A percentile compares a stretch with the other conserved stretches of the same genome.
Evolutionary conservation across 768 basidiomycete genomes (phyloP).

Genomic region (Hericium coralloides): DNA sequence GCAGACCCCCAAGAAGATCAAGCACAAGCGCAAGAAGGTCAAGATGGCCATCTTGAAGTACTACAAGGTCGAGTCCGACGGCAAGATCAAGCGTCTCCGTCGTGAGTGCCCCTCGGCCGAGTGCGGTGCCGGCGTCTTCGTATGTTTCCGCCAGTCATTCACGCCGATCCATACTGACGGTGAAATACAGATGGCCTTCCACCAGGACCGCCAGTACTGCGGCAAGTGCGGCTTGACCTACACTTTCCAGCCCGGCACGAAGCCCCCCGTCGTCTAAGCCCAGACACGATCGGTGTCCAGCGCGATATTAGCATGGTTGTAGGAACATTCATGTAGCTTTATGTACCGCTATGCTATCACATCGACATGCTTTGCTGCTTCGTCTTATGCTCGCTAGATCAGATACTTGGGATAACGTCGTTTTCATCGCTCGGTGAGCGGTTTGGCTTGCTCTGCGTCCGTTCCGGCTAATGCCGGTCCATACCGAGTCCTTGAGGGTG

Average conservation of each 20-base stretch:
- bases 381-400: too few species aligned
- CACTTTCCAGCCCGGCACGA: slow-evolving; percentile 73
- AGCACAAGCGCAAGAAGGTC: slow-evolving; percentile 99
- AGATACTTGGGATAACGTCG: too few species aligned
- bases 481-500: too few species aligned
- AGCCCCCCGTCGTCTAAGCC: slow-evolving; percentile 59
- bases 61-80: slow-evolving; percentile 89
- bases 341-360: slow-evolving; percentile 1
- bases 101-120: slow-evolving; percentile 86
- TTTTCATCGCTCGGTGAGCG: too few species aligned
- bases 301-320: background rate
- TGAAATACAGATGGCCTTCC: slow-evolving; percentile 85
- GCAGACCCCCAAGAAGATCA: slow-evolving; percentile 97
- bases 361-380: background rate
- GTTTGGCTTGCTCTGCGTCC: too few species aligned
- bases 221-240: slow-evolving; percentile 90
- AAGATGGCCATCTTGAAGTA: slow-evolving; percentile 99
- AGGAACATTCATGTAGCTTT: background rate
- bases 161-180: slow-evolving; percentile 14
- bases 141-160: slow-evolving; percentile 29
- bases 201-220: slow-evolving; percentile 96
- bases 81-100: slow-evolving; percentile 98
- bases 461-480: too few species aligned
- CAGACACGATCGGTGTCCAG: background rate
- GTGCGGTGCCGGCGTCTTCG: slow-evolving; percentile 82